phyloP scores from a whole-genome alignment of 1,284 basidiomycete species.

The Apiotrichum veenhuisii region DNA sequence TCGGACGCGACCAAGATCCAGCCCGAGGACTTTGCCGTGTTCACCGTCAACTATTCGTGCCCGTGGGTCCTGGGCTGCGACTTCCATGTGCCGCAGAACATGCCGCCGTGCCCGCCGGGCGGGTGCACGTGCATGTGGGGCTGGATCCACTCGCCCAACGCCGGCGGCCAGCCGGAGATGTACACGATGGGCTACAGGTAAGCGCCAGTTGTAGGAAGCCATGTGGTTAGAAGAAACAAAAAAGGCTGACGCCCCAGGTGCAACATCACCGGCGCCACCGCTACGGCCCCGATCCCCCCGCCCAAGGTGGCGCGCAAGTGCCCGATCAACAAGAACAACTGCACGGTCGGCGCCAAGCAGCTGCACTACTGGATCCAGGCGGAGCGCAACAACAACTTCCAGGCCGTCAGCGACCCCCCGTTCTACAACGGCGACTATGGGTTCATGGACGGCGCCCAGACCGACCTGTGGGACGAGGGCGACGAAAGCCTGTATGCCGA shows the following conservation, averaged over 20 bases:
- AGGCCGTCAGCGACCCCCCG: constrained; percentile 19
- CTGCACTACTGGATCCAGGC: constrained; percentile 43
- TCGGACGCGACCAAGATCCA: constrained; percentile 55
- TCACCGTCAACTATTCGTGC: constrained; percentile 67
- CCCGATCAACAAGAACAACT: constrained; percentile 23
- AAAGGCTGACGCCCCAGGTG: constrained; percentile 17
- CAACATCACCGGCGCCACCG: constrained; percentile 42
- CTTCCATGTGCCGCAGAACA: constrained; percentile 60
- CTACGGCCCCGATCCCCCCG: constrained; percentile 28
- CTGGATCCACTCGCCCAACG: constrained; percentile 56
- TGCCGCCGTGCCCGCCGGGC: constrained; percentile 65
- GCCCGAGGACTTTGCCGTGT: constrained; percentile 66
- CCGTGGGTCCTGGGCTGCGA: constrained; percentile 63
- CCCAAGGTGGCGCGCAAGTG: constrained; percentile 20
- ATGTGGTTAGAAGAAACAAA: too few relatives aligned
- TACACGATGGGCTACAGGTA: constrained; percentile 30
- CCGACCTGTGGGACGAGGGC: constrained; percentile 38
- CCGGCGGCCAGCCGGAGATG: constrained; percentile 30
- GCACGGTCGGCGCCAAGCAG: constrained; percentile 12
- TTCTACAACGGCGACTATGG: constrained; percentile 45
- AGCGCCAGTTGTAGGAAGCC: background rate
- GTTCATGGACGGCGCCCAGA: constrained; percentile 50
- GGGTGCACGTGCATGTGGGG: constrained; percentile 68
- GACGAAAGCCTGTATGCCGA: background rate
- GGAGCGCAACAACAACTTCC: constrained; percentile 56